Conservation (phyloP, 306 rosid species). For the Herpetospermum pedunculosum region DNA sequence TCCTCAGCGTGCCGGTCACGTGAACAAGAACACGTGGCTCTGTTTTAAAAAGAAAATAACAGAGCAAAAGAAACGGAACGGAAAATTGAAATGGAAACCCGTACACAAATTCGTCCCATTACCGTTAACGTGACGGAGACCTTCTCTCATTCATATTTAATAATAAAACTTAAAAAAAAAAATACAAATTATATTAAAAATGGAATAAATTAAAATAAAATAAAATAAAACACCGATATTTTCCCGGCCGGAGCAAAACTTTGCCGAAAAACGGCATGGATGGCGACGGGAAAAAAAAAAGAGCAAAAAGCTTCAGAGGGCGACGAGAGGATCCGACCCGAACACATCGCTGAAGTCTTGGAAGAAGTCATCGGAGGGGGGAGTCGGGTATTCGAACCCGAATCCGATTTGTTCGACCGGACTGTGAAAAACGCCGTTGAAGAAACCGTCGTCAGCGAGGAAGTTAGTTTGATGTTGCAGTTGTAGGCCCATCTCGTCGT, state of each 20-base stretch:
- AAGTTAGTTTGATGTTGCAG: constrained; percentile 9
- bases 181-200: not conserved
- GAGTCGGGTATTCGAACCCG: constrained; percentile 28
- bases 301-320: not conserved
- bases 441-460: constrained; percentile 12
- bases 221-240: not conserved
- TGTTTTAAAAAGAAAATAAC: not conserved
- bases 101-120: constrained; percentile 6
- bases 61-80: not conserved
- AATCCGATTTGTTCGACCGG: constrained; percentile 22
- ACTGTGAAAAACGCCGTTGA: constrained; percentile 15
- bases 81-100: not conserved
- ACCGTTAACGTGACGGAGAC: constrained; percentile 12
- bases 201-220: not conserved
- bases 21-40: not conserved
- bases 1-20: constrained; percentile 4
- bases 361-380: constrained; percentile 39
- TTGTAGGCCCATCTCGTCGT: constrained; percentile 9
- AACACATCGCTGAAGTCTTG: constrained; percentile 86
- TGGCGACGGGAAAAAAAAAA: not conserved
- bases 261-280: not conserved
- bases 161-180: not conserved
- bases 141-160: not conserved
- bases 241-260: constrained; percentile 17
- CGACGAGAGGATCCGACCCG: constrained; percentile 34